A percentile compares a stretch with the other conserved stretches of the same genome.
phyloP scores from a whole-genome alignment of 192 early-diverging fungal species.

The Spinellus fusiger region DNA sequence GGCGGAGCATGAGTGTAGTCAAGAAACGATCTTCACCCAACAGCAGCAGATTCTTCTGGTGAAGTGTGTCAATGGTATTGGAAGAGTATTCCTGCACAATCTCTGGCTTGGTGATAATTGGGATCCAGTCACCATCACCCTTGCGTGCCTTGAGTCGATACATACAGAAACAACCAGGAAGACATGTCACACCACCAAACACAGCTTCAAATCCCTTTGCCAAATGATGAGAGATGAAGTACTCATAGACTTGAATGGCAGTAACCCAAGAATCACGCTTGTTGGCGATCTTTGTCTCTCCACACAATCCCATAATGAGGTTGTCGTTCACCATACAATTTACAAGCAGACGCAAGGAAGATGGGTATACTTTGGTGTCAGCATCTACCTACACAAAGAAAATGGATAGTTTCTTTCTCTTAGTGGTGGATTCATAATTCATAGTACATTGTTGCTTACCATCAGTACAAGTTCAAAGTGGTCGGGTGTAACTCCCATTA shows the following conservation, averaged over 20 bases:
- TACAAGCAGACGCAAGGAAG: constrained; percentile 75
- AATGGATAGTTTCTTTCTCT: background rate
- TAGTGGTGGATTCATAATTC: background rate
- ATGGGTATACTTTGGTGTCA: constrained; percentile 80
- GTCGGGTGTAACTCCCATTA: constrained; percentile 88
- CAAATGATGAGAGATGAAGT: constrained; percentile 96
- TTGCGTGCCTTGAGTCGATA: constrained; percentile 89
- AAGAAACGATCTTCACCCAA: constrained; percentile 89
- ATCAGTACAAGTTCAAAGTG: constrained; percentile 71
- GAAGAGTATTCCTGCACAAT: constrained; percentile 80
- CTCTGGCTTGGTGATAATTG: constrained; percentile 85
- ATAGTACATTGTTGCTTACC: constrained; percentile 40
- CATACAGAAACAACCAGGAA: constrained; percentile 98
- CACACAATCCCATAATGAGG: constrained; percentile 93
- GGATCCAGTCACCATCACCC: constrained; percentile 69
- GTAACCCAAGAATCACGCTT: constrained; percentile 87
- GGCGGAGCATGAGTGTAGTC: constrained; percentile 82
- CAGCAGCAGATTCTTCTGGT: constrained; percentile 83
- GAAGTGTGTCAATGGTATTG: constrained; percentile 72
- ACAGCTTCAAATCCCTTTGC: constrained; percentile 91
- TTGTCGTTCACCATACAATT: constrained; percentile 89
- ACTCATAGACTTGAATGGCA: constrained; percentile 97
- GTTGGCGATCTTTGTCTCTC: constrained; percentile 96
- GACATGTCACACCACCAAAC: constrained; percentile 97
- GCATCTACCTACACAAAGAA: constrained; percentile 64